Base-by-base conservation (phyloP, 345 rosid species). In the Acer saccharum region DNA sequence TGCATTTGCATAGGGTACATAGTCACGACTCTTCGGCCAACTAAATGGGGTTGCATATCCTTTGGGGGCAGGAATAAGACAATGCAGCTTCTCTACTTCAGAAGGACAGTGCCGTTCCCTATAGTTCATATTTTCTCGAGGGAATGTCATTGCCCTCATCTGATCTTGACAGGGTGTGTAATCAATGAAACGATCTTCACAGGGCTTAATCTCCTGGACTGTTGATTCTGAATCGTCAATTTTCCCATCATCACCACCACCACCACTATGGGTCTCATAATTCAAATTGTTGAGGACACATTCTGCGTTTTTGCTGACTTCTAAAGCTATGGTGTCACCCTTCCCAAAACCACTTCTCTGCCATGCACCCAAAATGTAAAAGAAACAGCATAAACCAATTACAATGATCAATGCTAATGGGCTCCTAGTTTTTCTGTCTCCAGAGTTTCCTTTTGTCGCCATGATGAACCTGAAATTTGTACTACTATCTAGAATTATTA, bases 21-120 rank as follows among this genome's bases (percentile, higher is more conserved):
- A 91, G 65, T 91, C 90, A 27, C 93, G 90, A 82, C 95, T 89
- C 82, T 87, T 88, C 12, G 95, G 95, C 95, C 95, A 91, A 27
- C 81, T 84, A 80, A 91, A 91, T 44, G 93, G 95, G 29, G 88
- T 88, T 66, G 78, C 77, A 72, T 91, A 91, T 66, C 95, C 93
- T 77, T 85, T 77, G 11, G 95, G 93, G 0, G 93, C 93, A 0
- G 95, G 95, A 55, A 91, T 74, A 16, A 91, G 82, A 83, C 93
- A 91, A 63, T 21, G 87, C 55, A 91, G 55, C 76, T 88, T 91
- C 83, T 84, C 86, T 46, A 81, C 85, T 68, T 87, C 83, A 1
- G 78, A 73, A 68, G 93, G 93, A 60, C 95, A 91, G 78, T 88
- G 95, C 50, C 95, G 83, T 78, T 91, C 92, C 73, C 95, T 76